A percentile compares a stretch with the other conserved stretches of the same genome.
These are phyloP conservation scores for Brassica carinata DNA, from an alignment of 345 rosid species.

Conservation along the genomic window DNA sequence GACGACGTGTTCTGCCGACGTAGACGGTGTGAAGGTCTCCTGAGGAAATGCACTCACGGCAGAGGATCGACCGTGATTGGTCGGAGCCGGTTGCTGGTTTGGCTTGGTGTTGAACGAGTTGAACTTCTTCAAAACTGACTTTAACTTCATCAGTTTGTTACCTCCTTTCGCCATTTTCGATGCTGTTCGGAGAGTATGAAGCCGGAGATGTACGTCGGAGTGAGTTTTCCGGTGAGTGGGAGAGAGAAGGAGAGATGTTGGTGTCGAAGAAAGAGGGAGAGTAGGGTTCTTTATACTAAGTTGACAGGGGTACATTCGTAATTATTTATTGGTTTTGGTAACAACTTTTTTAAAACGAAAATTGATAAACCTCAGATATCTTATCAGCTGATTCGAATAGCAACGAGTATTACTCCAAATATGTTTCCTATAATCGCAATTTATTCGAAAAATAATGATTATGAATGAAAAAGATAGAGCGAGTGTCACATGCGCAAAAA, in stretches of 20 bases:
- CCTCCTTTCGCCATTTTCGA: constrained; percentile 65
- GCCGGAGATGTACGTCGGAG: constrained; percentile 16
- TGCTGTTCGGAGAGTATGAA: background rate
- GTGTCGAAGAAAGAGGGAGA: constrained; percentile 12
- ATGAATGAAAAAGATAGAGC: background rate
- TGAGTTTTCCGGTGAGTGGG: constrained; percentile 21
- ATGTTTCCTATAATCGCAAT: background rate
- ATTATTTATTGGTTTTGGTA: background rate
- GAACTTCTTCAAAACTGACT: constrained; percentile 81
- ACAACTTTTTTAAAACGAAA: background rate
- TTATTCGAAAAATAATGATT: background rate
- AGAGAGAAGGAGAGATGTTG: constrained; percentile 1
- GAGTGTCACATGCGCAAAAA: background rate
- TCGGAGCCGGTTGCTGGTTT: constrained; percentile 39
- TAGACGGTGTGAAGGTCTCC: constrained; percentile 70
- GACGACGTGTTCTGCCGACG: constrained; percentile 77
- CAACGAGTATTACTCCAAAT: background rate
- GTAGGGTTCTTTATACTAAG: constrained; percentile 8
- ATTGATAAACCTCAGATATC: background rate
- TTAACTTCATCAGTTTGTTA: constrained; percentile 74
- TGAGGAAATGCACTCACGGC: constrained; percentile 44
- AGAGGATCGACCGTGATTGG: constrained; percentile 39
- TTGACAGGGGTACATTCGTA: constrained; percentile 25
- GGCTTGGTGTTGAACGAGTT: constrained; percentile 74
- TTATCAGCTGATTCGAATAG: background rate